phyloP scores from a whole-genome alignment of 352 stramenopile species.

The Pythium rhizo-oryzae region DNA sequence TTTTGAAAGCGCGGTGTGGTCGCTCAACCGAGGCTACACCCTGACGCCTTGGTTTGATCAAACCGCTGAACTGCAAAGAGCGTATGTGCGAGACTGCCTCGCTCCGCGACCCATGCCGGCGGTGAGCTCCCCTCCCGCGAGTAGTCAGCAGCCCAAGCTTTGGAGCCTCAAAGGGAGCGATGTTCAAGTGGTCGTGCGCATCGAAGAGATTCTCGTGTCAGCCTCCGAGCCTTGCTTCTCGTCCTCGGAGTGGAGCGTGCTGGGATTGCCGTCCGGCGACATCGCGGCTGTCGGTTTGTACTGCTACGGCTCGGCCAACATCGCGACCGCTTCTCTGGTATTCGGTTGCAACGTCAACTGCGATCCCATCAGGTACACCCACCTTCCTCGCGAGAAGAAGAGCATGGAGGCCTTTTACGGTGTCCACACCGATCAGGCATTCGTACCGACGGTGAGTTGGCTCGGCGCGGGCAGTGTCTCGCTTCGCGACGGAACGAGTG shows the following conservation, averaged over 20 bases:
- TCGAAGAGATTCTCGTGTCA: slow-evolving; percentile 15
- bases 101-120: background rate
- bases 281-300: slow-evolving; percentile 6
- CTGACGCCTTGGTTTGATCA: background rate
- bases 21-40: background rate
- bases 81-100: background rate
- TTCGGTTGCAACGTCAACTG: background rate
- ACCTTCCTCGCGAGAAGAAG: background rate
- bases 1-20: slow-evolving; percentile 10
- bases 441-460: background rate
- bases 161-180: slow-evolving; percentile 1
- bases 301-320: slow-evolving; percentile 3
- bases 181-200: slow-evolving; percentile 1
- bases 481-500: slow-evolving; percentile 1
- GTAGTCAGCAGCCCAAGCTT: background rate
- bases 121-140: background rate
- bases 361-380: background rate
- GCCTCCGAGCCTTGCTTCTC: background rate
- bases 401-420: background rate
- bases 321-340: background rate
- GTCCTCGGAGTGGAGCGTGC: background rate
- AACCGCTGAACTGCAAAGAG: too few relatives aligned
- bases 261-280: background rate
- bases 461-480: background rate
- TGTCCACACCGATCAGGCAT: background rate